Base-by-base conservation (phyloP, 208 protist genomes). In the Novymonas esmeraldas region DNA sequence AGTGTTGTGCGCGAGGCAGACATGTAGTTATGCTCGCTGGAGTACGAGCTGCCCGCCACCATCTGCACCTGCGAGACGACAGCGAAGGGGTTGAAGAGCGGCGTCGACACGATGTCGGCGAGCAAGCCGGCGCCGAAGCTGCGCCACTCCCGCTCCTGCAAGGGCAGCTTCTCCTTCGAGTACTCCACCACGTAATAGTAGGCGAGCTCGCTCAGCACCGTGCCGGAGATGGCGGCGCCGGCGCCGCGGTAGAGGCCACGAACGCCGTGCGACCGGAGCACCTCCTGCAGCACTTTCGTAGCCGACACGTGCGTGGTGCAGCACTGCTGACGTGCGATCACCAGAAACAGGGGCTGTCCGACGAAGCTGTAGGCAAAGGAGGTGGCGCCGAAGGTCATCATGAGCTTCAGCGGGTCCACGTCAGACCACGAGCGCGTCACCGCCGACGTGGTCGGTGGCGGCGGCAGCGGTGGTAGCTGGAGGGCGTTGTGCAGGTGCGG, bases 51-150 rank as follows among this genome's bases (percentile, higher is more conserved):
- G 46, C 82, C 89, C 22, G 83, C 89, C 46, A 94, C 85, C 89
- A 94, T 94, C 64, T 94, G 89, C 56, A 91, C 81, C 80, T 94
- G 89, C 51, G 83, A 90, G 11, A 94, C 71, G 0, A 94, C 89
- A 2, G 73, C 85, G 38, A 94, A 94, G 1, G 89, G 89, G 61
- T 89, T 94, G 75, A 89, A 94, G 26, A 94, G 63, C 0, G 85
- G 89, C 4, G 83, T 81, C n/a, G 83, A 90, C 41, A 70, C 38
- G 38, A 86, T 22, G 44, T 94, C 89, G 13, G 89, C 89, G 0
- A 89, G 63, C 31, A 94, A 72, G 9, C 89, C 89, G 11, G 81
- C 82, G 14, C 73, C 81, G 45, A 94, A 91, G 56, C 83, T 85
- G 62, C 89, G 82, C 73, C 78, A 87, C 82, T 86, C 81, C 7